Evolutionary conservation across 208 protist genomes (phyloP), one percentile per base, ranked within the genome.

Genomic region (Trypanosoma rangeli): DNA sequence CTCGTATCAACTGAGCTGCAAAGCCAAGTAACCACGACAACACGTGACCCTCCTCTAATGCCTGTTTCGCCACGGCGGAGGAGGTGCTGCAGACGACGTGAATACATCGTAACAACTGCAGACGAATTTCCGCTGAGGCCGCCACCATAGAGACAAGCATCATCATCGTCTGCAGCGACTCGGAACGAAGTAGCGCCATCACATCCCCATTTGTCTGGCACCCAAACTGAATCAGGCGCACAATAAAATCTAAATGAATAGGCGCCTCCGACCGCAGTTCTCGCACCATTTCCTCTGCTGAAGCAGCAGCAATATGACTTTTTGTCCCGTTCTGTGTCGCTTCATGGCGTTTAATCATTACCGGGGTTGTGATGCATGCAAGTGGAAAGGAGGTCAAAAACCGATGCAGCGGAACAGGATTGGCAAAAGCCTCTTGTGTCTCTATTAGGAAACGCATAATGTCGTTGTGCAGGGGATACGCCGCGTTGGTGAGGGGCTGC

Each of bases 321-420:
- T 46, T 68, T 16, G 24, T 24, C 42, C 33, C 57, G 39, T 10
- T 63, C 50, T 63, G 61, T 48, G 56, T 73, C 20, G 44, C 59
- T 64, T 92, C 81, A 42, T 94, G 84, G 33, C 80, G 80, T 71
- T 90, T 79, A 57, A 92, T 78, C 91, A 96, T 96, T 28, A 96
- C 71, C 20, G 86, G 87, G 20, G 79, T 76, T 61, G 77, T 90
- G 62, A 96, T 61, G 29, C 80, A 77, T 1, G 75, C 82, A 7
- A 94, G 74, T 0, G 91, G 91, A 62, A 93, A 93, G 1, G 77
- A 57, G 44, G 61, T 76, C 46, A 90, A 74, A 73, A 83, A 92
- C 42, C 62, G 62, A 50, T 68, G 71, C 50, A 96, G 83, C 22
- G 91, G 91, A 35, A 96, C 78, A 20, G 81, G 68, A 28, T 72